Percentiles rank a stretch among this genome's conserved stretches.
phyloP scores from a whole-genome alignment of 2,329 filamentous ascomycete genomes.

The Bipolaris bicolor region DNA sequence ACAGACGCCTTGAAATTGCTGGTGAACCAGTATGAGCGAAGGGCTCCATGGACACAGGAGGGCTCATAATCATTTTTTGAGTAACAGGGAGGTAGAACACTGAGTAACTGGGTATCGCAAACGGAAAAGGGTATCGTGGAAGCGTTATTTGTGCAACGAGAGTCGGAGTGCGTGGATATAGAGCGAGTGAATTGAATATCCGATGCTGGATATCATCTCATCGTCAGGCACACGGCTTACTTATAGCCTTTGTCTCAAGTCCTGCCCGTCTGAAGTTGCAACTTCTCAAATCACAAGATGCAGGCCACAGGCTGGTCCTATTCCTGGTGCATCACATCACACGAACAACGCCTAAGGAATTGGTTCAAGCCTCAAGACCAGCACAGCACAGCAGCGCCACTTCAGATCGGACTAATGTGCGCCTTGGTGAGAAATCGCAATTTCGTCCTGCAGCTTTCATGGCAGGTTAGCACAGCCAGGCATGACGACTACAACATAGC shows the following conservation, averaged over 20 bases:
- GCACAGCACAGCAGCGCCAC: conserved; percentile 10
- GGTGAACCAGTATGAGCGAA: conserved; percentile 8
- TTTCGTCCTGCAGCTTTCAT: neutral
- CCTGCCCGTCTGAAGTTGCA: conserved; percentile 5
- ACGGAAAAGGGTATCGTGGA: neutral
- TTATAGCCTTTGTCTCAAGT: conserved; percentile 20
- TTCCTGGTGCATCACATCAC: conserved; percentile 8
- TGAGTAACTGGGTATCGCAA: neutral
- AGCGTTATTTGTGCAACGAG: conserved; percentile 1
- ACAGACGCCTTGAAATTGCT: conserved; percentile 10
- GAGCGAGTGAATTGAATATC: conserved; percentile 15
- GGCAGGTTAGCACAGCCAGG: conserved; percentile 23
- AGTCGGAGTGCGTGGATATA: conserved; percentile 1
- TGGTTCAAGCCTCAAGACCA: conserved; percentile 19
- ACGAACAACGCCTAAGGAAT: conserved; percentile 15
- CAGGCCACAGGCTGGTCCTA: conserved; percentile 15
- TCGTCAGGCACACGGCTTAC: conserved; percentile 18
- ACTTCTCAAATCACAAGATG: conserved; percentile 1
- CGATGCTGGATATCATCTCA: conserved; percentile 8
- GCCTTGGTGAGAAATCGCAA: conserved; percentile 6
- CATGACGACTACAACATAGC: conserved; percentile 25
- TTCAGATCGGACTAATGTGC: conserved; percentile 4
- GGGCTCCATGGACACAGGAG: conserved; percentile 10
- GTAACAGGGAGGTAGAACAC: neutral
- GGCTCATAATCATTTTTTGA: conserved; percentile 21